phyloP scores from a whole-genome alignment of 345 rosid genomes.

The rapeseed (Brassica napus) region Da-Ae NC_063436.1:4704001-4704500 shows the following conservation, averaged over 20 bases:
- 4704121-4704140: neutral
- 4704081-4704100: neutral
- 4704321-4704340: neutral
- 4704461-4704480: too few relatives aligned
- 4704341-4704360: neutral
- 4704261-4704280: conserved; percentile 80
- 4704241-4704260: conserved; percentile 56
- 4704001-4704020: conserved; percentile 62
- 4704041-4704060: neutral
- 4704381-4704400: conserved; percentile 59
- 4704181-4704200: conserved; percentile 30
- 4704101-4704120: neutral
- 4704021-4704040: conserved; percentile 1
- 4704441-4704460: too few relatives aligned
- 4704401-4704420: conserved; percentile 26
- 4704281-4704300: neutral
- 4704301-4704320: neutral
- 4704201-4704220: conserved; percentile 58
- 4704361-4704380: neutral
- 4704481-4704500: too few relatives aligned
- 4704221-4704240: conserved; percentile 61
- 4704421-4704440: too few relatives aligned
- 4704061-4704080: neutral
- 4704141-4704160: neutral
- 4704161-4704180: conserved; percentile 5